These are phyloP conservation scores for Fusarium sp. DNA, from an alignment of 2,329 filamentous ascomycete species.

Conservation along the genomic window DNA sequence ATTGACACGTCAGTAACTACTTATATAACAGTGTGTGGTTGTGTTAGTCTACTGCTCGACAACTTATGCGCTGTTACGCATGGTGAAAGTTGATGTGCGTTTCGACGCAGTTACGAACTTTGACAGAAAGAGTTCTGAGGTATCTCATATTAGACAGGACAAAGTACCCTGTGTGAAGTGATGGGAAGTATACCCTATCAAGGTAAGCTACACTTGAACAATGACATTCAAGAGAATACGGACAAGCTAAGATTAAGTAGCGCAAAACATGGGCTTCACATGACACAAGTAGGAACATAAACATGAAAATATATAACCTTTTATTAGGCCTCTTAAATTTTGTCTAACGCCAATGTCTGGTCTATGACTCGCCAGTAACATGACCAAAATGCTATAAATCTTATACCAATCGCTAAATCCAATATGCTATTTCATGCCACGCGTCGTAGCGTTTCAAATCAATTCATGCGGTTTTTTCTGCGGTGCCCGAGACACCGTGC, in stretches of 20 bases:
- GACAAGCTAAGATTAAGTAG: background rate
- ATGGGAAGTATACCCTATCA: too few relatives aligned
- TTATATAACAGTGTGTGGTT: too few relatives aligned
- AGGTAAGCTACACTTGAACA: too few relatives aligned
- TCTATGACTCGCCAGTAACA: constrained; percentile 31
- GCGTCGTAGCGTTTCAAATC: constrained; percentile 24
- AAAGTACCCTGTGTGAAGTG: too few relatives aligned
- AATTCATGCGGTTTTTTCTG: constrained; percentile 33
- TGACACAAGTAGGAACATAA: background rate
- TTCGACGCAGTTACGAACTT: too few relatives aligned
- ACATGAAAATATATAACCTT: constrained; percentile 14
- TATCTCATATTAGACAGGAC: too few relatives aligned
- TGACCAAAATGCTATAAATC: constrained; percentile 35
- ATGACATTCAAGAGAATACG: background rate
- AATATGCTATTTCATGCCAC: constrained; percentile 33
- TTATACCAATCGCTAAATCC: constrained; percentile 39
- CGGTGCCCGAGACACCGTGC: constrained; percentile 33
- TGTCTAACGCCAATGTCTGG: constrained; percentile 28
- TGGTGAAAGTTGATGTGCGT: too few relatives aligned
- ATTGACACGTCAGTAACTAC: too few relatives aligned
- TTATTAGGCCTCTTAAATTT: constrained; percentile 24
- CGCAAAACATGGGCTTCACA: background rate
- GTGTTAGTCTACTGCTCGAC: too few relatives aligned
- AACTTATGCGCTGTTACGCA: too few relatives aligned
- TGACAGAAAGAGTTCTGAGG: too few relatives aligned